phyloP scores from a whole-genome alignment of 495 filamentous ascomycete species.

The Chaetomium cochliodes region DNA sequence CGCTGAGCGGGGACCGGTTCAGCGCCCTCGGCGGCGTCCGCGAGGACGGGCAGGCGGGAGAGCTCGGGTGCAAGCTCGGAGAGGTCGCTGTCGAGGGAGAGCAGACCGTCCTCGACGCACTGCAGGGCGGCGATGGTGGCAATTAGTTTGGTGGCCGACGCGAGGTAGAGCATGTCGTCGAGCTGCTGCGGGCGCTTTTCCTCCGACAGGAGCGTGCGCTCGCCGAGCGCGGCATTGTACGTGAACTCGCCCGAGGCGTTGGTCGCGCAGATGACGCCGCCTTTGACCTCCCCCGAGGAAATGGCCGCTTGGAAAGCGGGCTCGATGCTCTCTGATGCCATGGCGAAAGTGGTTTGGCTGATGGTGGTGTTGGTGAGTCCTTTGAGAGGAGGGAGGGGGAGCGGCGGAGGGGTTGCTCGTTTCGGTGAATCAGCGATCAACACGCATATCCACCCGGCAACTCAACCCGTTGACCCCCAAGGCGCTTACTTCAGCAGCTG shows the following conservation, averaged over 20 bases:
- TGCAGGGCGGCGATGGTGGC: slow-evolving; percentile 48
- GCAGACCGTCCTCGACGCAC: slow-evolving; percentile 49
- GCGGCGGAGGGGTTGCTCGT: no score
- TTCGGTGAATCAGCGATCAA: no score
- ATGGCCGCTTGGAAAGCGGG: slow-evolving; percentile 30
- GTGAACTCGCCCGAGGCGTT: slow-evolving; percentile 27
- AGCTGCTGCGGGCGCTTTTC: slow-evolving; percentile 40
- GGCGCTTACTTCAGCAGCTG: no score
- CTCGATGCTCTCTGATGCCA: slow-evolving; percentile 22
- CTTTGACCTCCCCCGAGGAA: slow-evolving; percentile 29
- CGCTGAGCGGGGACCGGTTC: neutral
- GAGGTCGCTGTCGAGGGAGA: slow-evolving; percentile 46
- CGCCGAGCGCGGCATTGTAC: slow-evolving; percentile 28
- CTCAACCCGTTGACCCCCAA: no score
- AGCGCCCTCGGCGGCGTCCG: neutral
- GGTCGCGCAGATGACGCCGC: slow-evolving; percentile 33
- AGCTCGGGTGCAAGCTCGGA: slow-evolving; percentile 45
- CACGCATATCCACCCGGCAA: no score
- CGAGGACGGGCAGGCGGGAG: slow-evolving; percentile 23
- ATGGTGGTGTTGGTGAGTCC: no score
- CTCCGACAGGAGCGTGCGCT: slow-evolving; percentile 40
- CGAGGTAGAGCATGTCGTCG: slow-evolving; percentile 39
- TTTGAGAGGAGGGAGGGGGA: no score
- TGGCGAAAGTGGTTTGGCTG: neutral
- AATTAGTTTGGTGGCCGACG: slow-evolving; percentile 58